Percentiles rank a stretch among this genome's conserved stretches.
Evolutionary conservation across 805 yeast genomes (phyloP).

Genomic region (Lipomyces chichibuensis): DNA sequence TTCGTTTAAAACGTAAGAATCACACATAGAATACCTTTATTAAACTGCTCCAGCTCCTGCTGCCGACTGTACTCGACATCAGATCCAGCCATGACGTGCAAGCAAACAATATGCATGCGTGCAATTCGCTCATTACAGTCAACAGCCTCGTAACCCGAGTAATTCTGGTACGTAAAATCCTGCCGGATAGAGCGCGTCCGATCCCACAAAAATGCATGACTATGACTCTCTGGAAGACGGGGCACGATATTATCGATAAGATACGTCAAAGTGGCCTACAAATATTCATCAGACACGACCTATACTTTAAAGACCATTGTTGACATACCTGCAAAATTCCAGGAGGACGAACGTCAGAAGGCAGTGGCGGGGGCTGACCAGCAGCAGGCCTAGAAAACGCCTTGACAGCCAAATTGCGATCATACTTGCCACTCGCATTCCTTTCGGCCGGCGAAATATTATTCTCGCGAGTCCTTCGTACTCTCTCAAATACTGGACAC

Average conservation of each 20-base stretch:
- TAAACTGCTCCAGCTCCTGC: slow-evolving; percentile 93
- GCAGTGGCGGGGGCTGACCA: slow-evolving; percentile 96
- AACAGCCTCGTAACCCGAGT: slow-evolving; percentile 88
- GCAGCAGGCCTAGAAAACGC: slow-evolving; percentile 97
- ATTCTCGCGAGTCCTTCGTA: slow-evolving; percentile 82
- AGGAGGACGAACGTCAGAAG: slow-evolving; percentile 97
- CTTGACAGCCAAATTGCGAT: slow-evolving; percentile 69
- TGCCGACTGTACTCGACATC: slow-evolving; percentile 81
- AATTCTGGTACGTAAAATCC: slow-evolving; percentile 95
- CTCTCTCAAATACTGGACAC: slow-evolving; percentile 94
- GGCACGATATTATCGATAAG: slow-evolving; percentile 65
- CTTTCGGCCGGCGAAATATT: slow-evolving; percentile 80
- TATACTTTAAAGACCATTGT: background rate
- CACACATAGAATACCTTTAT: slow-evolving; percentile 50
- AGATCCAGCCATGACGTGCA: slow-evolving; percentile 83
- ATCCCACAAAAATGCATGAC: slow-evolving; percentile 94
- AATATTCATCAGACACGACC: background rate
- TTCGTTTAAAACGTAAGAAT: background rate
- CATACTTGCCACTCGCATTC: slow-evolving; percentile 64
- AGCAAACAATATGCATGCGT: slow-evolving; percentile 76
- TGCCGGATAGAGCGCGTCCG: slow-evolving; percentile 95
- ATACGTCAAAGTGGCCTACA: slow-evolving; percentile 64
- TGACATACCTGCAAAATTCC: slow-evolving; percentile 51
- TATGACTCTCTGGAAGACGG: slow-evolving; percentile 67
- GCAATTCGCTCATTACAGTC: slow-evolving; percentile 92